Conservation (phyloP, 2,329 filamentous ascomycete species). For the Xenoacremonium recifei region DNA sequence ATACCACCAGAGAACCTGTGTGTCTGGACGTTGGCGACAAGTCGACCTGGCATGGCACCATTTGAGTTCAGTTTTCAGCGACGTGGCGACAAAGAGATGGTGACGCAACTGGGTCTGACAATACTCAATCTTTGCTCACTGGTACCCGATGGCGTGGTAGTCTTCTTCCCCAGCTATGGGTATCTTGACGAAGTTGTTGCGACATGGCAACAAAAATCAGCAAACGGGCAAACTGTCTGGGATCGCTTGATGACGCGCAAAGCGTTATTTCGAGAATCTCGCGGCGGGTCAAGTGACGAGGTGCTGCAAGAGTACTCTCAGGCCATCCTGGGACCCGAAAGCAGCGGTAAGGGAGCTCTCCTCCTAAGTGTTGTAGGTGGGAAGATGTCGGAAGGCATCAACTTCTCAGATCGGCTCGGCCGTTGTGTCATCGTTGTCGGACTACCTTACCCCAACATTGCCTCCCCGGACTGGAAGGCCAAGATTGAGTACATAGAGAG, state of each 20-base stretch:
- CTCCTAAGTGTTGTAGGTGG: slow-evolving; percentile 90
- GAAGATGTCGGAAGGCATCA: slow-evolving; percentile 96
- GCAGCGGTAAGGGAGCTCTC: slow-evolving; percentile 60
- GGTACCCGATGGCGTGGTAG: slow-evolving; percentile 85
- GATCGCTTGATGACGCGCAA: slow-evolving; percentile 59
- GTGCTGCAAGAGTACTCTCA: slow-evolving; percentile 71
- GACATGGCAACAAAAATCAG: slow-evolving; percentile 52
- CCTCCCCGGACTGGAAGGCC: slow-evolving; percentile 88
- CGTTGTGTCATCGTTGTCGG: slow-evolving; percentile 90
- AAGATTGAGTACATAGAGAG: slow-evolving; percentile 84
- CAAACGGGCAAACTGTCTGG: slow-evolving; percentile 49
- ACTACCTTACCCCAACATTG: slow-evolving; percentile 87
- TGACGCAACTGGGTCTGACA: slow-evolving; percentile 70
- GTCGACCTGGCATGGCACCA: slow-evolving; percentile 39
- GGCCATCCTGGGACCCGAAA: slow-evolving; percentile 55
- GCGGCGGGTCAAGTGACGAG: slow-evolving; percentile 60
- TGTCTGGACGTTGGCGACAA: slow-evolving; percentile 65
- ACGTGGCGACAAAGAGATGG: slow-evolving; percentile 66
- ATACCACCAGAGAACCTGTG: slow-evolving; percentile 80
- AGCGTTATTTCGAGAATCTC: slow-evolving; percentile 58
- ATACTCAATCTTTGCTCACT: slow-evolving; percentile 69
- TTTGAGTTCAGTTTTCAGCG: slow-evolving; percentile 90
- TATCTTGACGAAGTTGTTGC: slow-evolving; percentile 76
- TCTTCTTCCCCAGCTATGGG: slow-evolving; percentile 94
- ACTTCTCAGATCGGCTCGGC: slow-evolving; percentile 89